These are phyloP conservation scores for Colletotrichum costaricense DNA, from an alignment of 2,329 filamentous ascomycete species.

Conservation along the genomic window DNA sequence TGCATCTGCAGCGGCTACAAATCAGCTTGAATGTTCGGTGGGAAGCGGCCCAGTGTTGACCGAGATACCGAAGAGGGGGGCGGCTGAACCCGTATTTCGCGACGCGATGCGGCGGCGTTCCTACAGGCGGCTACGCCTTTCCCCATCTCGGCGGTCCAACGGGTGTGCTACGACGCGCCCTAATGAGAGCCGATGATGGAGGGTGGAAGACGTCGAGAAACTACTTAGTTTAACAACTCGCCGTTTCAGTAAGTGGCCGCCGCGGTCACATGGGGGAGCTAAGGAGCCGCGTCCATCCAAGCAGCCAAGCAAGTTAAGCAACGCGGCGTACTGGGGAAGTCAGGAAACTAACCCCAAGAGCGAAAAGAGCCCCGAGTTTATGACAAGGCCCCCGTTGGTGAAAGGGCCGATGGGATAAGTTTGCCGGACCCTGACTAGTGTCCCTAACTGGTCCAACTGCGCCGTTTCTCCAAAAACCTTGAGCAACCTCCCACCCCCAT, in stretches of 20 bases:
- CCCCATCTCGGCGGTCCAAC: not conserved
- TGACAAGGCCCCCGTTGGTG: not conserved
- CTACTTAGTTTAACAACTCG: not conserved
- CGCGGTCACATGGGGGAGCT: not conserved
- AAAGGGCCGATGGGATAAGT: not conserved
- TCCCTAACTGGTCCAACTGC: not conserved
- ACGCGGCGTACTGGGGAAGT: not conserved
- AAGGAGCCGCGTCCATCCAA: not conserved
- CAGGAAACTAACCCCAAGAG: not conserved
- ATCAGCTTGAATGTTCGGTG: not conserved
- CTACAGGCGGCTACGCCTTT: not conserved
- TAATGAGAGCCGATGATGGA: not conserved
- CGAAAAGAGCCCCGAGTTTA: not conserved
- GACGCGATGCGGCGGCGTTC: not conserved
- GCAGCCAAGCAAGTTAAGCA: not conserved
- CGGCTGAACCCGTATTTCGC: not conserved
- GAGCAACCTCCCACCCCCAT: conserved; percentile 7
- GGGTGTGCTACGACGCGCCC: not conserved
- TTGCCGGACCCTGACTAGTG: not conserved
- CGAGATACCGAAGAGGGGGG: not conserved
- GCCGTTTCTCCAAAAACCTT: not conserved
- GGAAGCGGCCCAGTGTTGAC: not conserved
- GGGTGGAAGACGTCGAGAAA: not conserved
- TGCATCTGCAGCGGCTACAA: not conserved
- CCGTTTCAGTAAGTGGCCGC: not conserved